Conservation (phyloP, 1,284 basidiomycete genomes). For the Wolfiporia cocos region DNA sequence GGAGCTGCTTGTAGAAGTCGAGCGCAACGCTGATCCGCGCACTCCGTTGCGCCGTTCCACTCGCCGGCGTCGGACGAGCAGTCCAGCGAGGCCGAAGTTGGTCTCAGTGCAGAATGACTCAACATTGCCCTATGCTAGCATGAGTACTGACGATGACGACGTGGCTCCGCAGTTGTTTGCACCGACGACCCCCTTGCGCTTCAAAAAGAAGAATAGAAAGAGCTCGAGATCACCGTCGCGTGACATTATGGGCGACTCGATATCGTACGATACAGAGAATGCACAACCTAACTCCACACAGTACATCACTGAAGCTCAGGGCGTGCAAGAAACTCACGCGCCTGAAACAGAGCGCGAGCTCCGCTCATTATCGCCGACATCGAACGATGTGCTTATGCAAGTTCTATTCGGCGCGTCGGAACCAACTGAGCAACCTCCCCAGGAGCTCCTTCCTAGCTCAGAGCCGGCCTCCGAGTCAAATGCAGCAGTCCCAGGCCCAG, state of each 20-base stretch:
- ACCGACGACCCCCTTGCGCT: neutral
- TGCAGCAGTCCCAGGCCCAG: neutral
- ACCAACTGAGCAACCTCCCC: slow-evolving; percentile 4
- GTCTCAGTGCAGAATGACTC: neutral
- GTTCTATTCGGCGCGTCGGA: slow-evolving; percentile 16
- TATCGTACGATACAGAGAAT: too few species aligned
- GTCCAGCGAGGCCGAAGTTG: slow-evolving; percentile 2
- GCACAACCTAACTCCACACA: too few species aligned
- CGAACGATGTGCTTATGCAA: slow-evolving; percentile 26
- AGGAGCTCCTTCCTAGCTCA: neutral
- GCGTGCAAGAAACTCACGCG: neutral
- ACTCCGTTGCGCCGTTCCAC: slow-evolving; percentile 16
- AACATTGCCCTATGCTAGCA: neutral
- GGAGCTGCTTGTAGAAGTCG: neutral
- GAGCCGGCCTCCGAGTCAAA: neutral
- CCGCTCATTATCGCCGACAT: slow-evolving; percentile 31
- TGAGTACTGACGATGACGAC: too few species aligned
- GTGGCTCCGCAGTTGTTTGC: neutral
- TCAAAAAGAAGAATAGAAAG: slow-evolving; percentile 3
- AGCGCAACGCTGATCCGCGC: slow-evolving; percentile 1
- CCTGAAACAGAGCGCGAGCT: slow-evolving; percentile 7
- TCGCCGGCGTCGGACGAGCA: slow-evolving; percentile 6
- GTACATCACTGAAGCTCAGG: neutral
- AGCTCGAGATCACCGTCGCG: too few species aligned
- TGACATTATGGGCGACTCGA: too few species aligned